Evolutionary conservation across 768 basidiomycete genomes (phyloP).

Genomic region (Tremella fuciformis): DNA sequence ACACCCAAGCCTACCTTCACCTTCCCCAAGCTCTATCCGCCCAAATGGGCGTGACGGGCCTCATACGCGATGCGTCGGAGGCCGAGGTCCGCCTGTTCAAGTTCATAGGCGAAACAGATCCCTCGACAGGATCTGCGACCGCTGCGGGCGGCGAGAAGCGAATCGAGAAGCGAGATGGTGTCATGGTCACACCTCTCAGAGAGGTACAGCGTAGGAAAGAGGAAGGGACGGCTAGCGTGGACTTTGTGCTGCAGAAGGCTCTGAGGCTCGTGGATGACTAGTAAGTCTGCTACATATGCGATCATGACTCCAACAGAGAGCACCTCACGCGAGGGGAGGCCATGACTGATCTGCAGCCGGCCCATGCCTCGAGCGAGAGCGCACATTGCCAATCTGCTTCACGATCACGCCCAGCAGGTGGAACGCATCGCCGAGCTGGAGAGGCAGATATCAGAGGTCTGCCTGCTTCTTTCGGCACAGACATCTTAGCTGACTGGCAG

Average conservation of each 20-base stretch:
- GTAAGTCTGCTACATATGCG: conserved; percentile 32
- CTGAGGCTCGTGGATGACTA: conserved; percentile 49
- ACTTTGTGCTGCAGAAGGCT: conserved; percentile 40
- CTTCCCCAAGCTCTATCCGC: conserved; percentile 12
- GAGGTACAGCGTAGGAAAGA: conserved; percentile 13
- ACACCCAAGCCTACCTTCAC: conserved; percentile 33
- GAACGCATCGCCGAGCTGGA: conserved; percentile 41
- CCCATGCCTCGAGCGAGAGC: conserved; percentile 50
- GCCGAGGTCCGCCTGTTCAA: conserved; percentile 44
- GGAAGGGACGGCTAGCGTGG: conserved; percentile 21
- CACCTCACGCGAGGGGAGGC: too few relatives aligned
- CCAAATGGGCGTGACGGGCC: conserved; percentile 16
- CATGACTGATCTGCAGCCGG: conserved; percentile 22
- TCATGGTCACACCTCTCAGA: conserved; percentile 40
- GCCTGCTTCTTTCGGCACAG: background rate
- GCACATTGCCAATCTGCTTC: conserved; percentile 39
- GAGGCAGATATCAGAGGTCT: conserved; percentile 37
- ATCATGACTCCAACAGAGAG: too few relatives aligned
- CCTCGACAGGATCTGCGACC: conserved; percentile 5
- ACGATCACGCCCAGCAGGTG: conserved; percentile 33
- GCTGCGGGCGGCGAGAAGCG: conserved; percentile 32
- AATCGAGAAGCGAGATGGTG: conserved; percentile 47
- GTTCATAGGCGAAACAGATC: conserved; percentile 41
- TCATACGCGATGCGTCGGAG: conserved; percentile 47
- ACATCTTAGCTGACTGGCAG: background rate